Evolutionary conservation across 2,329 filamentous ascomycete genomes (phyloP), one percentile per base, ranked within the genome.

Genomic region (Sordariomycetes sp.): DNA sequence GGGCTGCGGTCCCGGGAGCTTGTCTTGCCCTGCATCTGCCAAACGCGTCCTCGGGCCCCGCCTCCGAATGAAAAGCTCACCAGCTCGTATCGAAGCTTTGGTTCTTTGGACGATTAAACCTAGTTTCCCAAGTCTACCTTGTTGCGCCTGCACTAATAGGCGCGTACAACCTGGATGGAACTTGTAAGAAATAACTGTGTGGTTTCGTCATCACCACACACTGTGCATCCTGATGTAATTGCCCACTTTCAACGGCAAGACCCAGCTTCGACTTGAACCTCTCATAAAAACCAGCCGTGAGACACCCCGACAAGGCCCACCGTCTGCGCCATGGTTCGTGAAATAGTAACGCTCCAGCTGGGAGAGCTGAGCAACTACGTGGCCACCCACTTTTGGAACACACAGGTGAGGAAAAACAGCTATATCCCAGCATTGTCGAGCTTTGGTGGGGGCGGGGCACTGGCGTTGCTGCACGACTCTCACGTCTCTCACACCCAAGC

Each of bases 331-430:
- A 97, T 99, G 94, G 57, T 58, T 7, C 90, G 92, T 73, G 94
- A 99, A 73, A 90, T 97, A 61, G 79, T 99, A 61, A 97, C 93
- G 0, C 77, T 99, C 53, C 94, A 99, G 77, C 85, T 97, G 60
- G 94, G 94, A 51, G 88, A 96, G 69, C 86, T 89, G 68, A 92
- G 89, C 70, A 99, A 99, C 71, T 96, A 97, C 67, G 76, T 95
- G 24, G 92, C 88, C 34, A 95, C 92, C 0, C 94, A 99, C 75
- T 99, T 97, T 71, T 99, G 94, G 94, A 99, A 99, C 67, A 79
- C 89, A 6, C 93, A 96, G 78, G 89, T 90, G 66, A 62, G 68
- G 11, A 24, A 50, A 24, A 20, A 10, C 22, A 48, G 3, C n/a
- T n/a, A 20, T 34, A 53, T 28, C 51, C 20, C 51, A 32, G n/a